Evolutionary conservation across 1,284 basidiomycete species (phyloP).

Genomic region (Microstroma glucosiphilum): DNA sequence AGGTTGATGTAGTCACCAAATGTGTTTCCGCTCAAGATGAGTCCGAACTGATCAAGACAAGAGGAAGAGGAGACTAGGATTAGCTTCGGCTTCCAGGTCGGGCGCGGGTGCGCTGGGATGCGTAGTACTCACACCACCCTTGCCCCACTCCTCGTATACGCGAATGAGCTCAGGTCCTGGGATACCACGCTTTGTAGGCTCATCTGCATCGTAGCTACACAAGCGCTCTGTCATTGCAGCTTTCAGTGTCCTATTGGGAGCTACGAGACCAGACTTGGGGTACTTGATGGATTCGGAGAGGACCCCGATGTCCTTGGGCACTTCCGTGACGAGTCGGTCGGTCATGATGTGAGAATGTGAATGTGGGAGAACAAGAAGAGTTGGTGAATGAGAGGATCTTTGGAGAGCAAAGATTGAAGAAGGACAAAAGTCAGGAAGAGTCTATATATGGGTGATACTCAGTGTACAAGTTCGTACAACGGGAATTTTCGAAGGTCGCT

Average conservation of each 20-base stretch:
- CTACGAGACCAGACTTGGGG: slow-evolving; percentile 11
- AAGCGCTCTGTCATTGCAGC: slow-evolving; percentile 45
- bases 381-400: too few relatives aligned
- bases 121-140: slow-evolving; percentile 17
- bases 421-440: too few relatives aligned
- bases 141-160: slow-evolving; percentile 42
- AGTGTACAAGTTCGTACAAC: too few relatives aligned
- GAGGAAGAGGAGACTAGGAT: not conserved
- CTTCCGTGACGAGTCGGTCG: slow-evolving; percentile 5
- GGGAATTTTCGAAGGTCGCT: too few relatives aligned
- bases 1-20: slow-evolving; percentile 20
- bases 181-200: slow-evolving; percentile 39
- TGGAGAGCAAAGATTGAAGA: too few relatives aligned
- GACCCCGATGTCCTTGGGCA: slow-evolving; percentile 2
- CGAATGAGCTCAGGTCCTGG: slow-evolving; percentile 32
- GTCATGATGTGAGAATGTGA: not conserved
- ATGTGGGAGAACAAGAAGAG: too few relatives aligned
- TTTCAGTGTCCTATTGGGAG: slow-evolving; percentile 21
- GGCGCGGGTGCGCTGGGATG: not conserved
- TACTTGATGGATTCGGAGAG: slow-evolving; percentile 10
- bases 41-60: slow-evolving; percentile 23
- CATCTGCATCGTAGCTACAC: slow-evolving; percentile 34
- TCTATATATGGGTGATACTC: too few relatives aligned
- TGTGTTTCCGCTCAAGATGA: slow-evolving; percentile 39
- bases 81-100: slow-evolving; percentile 3